Evolutionary conservation across 2,329 filamentous ascomycete genomes (phyloP).

Genomic region (Claviceps sorghi): DNA sequence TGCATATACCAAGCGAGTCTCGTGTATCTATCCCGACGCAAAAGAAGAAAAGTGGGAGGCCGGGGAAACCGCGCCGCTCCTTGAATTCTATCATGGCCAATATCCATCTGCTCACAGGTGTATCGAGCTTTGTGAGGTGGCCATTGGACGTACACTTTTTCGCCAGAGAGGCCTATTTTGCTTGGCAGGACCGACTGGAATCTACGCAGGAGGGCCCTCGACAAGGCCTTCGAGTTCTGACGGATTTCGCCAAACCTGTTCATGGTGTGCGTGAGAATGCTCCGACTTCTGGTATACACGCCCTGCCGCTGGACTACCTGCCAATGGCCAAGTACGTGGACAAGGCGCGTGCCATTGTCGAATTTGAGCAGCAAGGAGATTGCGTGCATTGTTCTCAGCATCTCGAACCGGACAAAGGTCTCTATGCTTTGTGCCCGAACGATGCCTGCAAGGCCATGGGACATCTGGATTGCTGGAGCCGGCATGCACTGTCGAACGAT

Average conservation of each 20-base stretch:
- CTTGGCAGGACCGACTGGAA: slow-evolving; percentile 50
- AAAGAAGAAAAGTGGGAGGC: slow-evolving; percentile 37
- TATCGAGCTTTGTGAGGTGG: slow-evolving; percentile 70
- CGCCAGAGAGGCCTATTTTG: slow-evolving; percentile 47
- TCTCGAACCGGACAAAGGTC: slow-evolving; percentile 31
- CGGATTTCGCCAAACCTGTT: slow-evolving; percentile 33
- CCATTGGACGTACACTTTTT: slow-evolving; percentile 74
- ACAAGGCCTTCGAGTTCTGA: slow-evolving; percentile 35
- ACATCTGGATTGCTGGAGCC: slow-evolving; percentile 46
- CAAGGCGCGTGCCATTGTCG: slow-evolving; percentile 39
- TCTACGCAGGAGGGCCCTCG: slow-evolving; percentile 33
- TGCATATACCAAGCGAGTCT: slow-evolving; percentile 55
- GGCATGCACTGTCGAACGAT: slow-evolving; percentile 29
- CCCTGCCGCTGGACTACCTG: slow-evolving; percentile 39
- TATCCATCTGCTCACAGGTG: slow-evolving; percentile 63
- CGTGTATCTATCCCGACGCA: slow-evolving; percentile 40
- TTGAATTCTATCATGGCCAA: slow-evolving; percentile 62
- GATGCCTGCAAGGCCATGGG: slow-evolving; percentile 39
- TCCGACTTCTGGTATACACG: slow-evolving; percentile 33
- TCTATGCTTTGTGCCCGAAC: slow-evolving; percentile 44
- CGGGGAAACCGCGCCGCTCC: slow-evolving; percentile 42
- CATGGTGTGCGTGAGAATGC: slow-evolving; percentile 4
- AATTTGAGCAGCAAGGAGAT: slow-evolving; percentile 39
- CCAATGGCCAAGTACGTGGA: slow-evolving; percentile 38
- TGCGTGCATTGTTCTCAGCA: slow-evolving; percentile 38